Percentiles rank a stretch among this genome's conserved stretches.
Conservation (phyloP, 1,139 yeast species). For the Debaryomycetaceae sp. region DNA sequence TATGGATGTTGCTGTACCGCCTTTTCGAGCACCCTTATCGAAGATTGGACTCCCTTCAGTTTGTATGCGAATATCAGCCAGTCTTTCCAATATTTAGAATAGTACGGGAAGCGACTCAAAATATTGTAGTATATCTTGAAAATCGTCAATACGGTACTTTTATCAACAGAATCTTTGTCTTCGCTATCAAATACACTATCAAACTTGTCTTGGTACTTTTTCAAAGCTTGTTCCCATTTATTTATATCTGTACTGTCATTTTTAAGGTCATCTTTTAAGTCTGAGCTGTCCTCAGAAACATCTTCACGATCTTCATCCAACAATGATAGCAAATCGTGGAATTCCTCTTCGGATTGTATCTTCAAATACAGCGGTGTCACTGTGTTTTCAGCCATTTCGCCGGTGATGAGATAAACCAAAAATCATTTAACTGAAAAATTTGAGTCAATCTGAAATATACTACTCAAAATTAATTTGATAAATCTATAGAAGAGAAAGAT, state of each 20-base stretch:
- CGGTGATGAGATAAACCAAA: not conserved
- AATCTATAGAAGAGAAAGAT: too few species aligned
- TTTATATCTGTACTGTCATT: constrained; percentile 23
- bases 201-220: constrained; percentile 18
- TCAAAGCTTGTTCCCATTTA: constrained; percentile 31
- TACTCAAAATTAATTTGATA: not conserved
- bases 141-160: not conserved
- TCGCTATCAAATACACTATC: constrained; percentile 11
- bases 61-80: constrained; percentile 54
- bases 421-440: not conserved
- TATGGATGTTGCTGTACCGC: constrained; percentile 51
- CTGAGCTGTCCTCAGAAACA: not conserved
- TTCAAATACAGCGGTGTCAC: not conserved
- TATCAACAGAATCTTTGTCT: constrained; percentile 5
- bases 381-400: not conserved
- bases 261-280: constrained; percentile 1
- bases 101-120: constrained; percentile 51
- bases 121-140: constrained; percentile 24
- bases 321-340: not conserved
- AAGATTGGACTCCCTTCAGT: constrained; percentile 49
- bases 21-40: constrained; percentile 43
- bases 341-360: not conserved
- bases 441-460: not conserved
- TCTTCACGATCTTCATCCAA: not conserved
- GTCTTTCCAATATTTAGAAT: constrained; percentile 60